Evolutionary conservation across 257 asterid species (phyloP).

Genomic region (Sherardia arvensis): DNA sequence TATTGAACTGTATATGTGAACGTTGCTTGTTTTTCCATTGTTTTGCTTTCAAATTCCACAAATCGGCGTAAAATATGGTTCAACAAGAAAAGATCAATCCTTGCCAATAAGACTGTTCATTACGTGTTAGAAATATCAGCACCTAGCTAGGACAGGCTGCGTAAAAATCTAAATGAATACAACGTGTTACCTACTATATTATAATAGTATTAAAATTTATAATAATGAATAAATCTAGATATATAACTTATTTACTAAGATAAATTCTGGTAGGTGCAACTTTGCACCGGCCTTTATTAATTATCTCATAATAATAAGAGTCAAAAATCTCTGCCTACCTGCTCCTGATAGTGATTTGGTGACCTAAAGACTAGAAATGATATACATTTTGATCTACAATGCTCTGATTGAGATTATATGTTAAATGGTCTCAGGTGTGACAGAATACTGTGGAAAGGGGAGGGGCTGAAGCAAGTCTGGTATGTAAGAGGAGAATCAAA

Average conservation of each 20-base stretch:
- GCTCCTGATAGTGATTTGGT: not conserved
- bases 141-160: not conserved
- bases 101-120: not conserved
- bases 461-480: conserved; percentile 63
- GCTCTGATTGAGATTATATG: not conserved
- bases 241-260: not conserved
- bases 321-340: not conserved
- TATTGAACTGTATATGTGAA: too few species aligned
- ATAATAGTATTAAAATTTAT: not conserved
- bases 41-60: not conserved
- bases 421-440: conserved; percentile 51
- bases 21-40: not conserved
- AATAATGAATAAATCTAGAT: not conserved
- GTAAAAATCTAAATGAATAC: not conserved
- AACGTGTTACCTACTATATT: not conserved
- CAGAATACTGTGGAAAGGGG: conserved; percentile 85
- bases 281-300: not conserved
- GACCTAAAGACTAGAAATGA: not conserved
- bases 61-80: not conserved
- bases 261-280: not conserved
- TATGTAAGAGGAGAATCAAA: conserved; percentile 70
- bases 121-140: not conserved
- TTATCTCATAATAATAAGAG: not conserved
- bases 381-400: not conserved
- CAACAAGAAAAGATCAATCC: not conserved